Base-by-base conservation (phyloP, 352 stramenopile genomes). In the Blastocystis sp. region DNA sequence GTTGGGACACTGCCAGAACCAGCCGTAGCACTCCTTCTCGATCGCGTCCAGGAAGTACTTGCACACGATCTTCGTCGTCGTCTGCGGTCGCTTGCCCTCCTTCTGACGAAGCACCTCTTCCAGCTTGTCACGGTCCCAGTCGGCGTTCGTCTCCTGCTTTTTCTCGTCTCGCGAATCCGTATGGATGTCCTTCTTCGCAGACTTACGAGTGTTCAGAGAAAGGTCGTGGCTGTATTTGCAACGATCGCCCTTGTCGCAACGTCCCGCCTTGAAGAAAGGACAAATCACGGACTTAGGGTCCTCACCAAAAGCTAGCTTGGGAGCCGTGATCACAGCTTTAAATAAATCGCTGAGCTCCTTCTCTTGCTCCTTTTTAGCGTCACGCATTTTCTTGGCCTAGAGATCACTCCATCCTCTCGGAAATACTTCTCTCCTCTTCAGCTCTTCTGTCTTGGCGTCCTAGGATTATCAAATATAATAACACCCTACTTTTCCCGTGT, bases 201-300 rank as follows among this genome's bases (percentile, higher is more conserved):
- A 90, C 90, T 95, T 95, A 61, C 77, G 77, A 89, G 95, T 95
- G 68, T 91, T 93, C 18, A 95, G 91, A 87, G 93, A 95, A 89
- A 95, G 90, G 90, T 96, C 94, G 90, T 96, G 94, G 56, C 93
- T 93, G 90, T 95, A 96, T 91, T 96, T 96, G 90, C 94, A 96
- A 3, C 93, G 93, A 61, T 92, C 94, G 37, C 94, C 94, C 92
- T 95, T 96, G n/a, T 93, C 92, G 90, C 94, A 96, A 39, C 94
- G 93, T 61, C 93, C 93, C 50, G 93, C 91, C 91, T 96, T 96
- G 90, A 95, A 95, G 91, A 96, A 96, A 43, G 94, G 93, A 73
- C 94, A 96, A 41, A 96, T 90, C 55, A 96, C 90, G 59, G 93
- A 95, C 92, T 96, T 96, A 43, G 93, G 93, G 87, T 96, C 93